Conservation (phyloP, 2,329 filamentous ascomycete genomes). For the Talaromyces sp. region DNA sequence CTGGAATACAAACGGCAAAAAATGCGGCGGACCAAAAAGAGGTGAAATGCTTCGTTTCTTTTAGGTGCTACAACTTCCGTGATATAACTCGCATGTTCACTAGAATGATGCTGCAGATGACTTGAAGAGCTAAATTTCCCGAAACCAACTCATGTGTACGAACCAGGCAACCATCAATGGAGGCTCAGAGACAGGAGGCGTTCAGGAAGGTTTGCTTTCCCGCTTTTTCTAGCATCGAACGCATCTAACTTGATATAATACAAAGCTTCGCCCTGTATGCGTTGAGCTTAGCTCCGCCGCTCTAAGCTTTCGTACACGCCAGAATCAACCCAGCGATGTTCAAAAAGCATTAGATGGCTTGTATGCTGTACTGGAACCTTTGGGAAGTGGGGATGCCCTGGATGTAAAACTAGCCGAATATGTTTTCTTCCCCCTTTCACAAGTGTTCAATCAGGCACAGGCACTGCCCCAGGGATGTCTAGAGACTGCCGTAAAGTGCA, state of each 20-base stretch:
- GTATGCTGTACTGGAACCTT: slow-evolving; percentile 34
- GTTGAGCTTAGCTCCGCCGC: slow-evolving; percentile 57
- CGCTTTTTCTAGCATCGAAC: background rate
- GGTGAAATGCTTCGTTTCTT: background rate
- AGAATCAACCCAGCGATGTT: slow-evolving; percentile 47
- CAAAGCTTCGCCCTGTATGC: slow-evolving; percentile 57
- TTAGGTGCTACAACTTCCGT: background rate
- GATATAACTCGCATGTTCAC: background rate
- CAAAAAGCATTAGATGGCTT: slow-evolving; percentile 48
- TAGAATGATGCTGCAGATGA: background rate
- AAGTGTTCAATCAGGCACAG: slow-evolving; percentile 75
- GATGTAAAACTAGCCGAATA: slow-evolving; percentile 89
- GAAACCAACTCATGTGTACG: background rate
- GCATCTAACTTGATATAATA: slow-evolving; percentile 22
- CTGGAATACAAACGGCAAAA: slow-evolving; percentile 25
- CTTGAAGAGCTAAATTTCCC: background rate
- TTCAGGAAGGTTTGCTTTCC: slow-evolving; percentile 38
- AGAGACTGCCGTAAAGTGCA: slow-evolving; percentile 72
- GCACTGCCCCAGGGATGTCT: slow-evolving; percentile 65
- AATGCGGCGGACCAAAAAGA: slow-evolving; percentile 15
- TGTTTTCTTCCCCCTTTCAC: slow-evolving; percentile 86
- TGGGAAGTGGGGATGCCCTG: slow-evolving; percentile 48
- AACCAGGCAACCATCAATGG: slow-evolving; percentile 28
- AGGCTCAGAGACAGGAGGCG: slow-evolving; percentile 38
- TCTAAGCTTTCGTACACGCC: slow-evolving; percentile 49